A percentile compares a stretch with the other conserved stretches of the same genome.
Conservation (phyloP, 2,329 filamentous ascomycete genomes). For the Neofusicoccum kwambonambiense region DNA sequence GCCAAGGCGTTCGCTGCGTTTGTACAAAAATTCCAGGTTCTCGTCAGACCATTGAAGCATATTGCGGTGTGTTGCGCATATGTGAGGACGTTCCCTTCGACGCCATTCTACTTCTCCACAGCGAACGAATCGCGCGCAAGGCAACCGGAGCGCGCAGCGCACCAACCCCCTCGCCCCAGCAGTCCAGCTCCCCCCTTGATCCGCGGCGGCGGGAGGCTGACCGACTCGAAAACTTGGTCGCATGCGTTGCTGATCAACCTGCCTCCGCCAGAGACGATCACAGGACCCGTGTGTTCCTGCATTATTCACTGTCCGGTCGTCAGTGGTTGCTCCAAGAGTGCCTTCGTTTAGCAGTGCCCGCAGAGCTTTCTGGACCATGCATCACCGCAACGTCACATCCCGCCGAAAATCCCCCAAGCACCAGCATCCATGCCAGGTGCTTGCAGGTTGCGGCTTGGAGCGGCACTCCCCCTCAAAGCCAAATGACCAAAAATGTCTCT, state of each 20-base stretch:
- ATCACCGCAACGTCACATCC: conserved; percentile 12
- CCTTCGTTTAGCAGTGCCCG: neutral
- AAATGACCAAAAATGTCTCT: neutral
- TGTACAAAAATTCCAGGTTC: neutral
- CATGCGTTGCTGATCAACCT: conserved; percentile 15
- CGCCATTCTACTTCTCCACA: neutral
- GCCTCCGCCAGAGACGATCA: conserved; percentile 8
- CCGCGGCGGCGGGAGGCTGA: conserved; percentile 9
- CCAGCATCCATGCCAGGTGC: neutral
- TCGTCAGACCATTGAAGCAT: neutral
- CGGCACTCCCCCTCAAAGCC: neutral
- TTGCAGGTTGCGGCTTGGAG: neutral
- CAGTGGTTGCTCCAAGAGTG: neutral
- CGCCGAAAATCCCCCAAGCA: conserved; percentile 4
- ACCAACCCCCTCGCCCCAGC: neutral
- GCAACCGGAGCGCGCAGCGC: neutral
- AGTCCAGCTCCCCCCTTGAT: neutral
- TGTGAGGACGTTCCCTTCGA: neutral
- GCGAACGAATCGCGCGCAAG: neutral
- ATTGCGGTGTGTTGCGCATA: neutral
- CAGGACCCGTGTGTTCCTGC: conserved; percentile 10
- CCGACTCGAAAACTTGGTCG: conserved; percentile 5
- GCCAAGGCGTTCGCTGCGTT: conserved; percentile 8
- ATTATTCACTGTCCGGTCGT: neutral
- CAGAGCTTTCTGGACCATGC: neutral